A percentile compares a stretch with the other conserved stretches of the same genome.
These are phyloP conservation scores for Harringtonia lauricola DNA, from an alignment of 2,329 filamentous ascomycete species.

Conservation along the genomic window DNA sequence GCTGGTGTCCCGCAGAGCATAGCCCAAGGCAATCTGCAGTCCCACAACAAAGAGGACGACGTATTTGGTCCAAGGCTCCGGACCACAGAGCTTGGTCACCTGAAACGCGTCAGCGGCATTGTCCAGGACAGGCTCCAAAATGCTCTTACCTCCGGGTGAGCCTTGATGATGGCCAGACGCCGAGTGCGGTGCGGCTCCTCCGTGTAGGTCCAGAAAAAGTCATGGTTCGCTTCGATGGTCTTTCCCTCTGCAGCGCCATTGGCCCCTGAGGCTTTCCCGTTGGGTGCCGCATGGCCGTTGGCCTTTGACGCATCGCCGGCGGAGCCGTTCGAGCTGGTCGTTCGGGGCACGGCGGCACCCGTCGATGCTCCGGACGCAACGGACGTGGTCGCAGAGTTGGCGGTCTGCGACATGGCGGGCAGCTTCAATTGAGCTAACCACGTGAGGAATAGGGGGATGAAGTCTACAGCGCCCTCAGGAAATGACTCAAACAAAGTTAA, in stretches of 20 bases:
- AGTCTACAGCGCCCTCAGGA: background rate
- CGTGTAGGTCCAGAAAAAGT: slow-evolving; percentile 98
- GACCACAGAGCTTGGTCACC: slow-evolving; percentile 95
- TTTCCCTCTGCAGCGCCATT: slow-evolving; percentile 1
- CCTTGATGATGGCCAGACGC: slow-evolving; percentile 91
- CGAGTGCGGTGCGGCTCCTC: slow-evolving; percentile 93
- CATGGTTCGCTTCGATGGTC: slow-evolving; percentile 26
- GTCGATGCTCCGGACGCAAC: background rate
- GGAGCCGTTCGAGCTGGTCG: no score
- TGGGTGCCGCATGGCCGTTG: background rate
- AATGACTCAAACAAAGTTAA: no score
- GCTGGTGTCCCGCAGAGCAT: slow-evolving; percentile 62
- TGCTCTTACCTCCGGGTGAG: slow-evolving; percentile 75
- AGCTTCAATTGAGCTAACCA: background rate
- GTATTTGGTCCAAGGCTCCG: slow-evolving; percentile 92
- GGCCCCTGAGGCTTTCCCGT: background rate
- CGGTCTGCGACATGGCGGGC: slow-evolving; percentile 3
- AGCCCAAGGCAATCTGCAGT: slow-evolving; percentile 70
- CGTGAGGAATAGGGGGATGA: background rate
- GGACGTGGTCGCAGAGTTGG: background rate
- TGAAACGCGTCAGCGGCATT: slow-evolving; percentile 21
- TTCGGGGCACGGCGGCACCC: no score
- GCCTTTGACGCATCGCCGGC: background rate
- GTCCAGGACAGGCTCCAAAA: background rate
- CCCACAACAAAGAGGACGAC: slow-evolving; percentile 74